Conservation (phyloP, 306 rosid species). For the Oxytropis ochrocephala region DNA sequence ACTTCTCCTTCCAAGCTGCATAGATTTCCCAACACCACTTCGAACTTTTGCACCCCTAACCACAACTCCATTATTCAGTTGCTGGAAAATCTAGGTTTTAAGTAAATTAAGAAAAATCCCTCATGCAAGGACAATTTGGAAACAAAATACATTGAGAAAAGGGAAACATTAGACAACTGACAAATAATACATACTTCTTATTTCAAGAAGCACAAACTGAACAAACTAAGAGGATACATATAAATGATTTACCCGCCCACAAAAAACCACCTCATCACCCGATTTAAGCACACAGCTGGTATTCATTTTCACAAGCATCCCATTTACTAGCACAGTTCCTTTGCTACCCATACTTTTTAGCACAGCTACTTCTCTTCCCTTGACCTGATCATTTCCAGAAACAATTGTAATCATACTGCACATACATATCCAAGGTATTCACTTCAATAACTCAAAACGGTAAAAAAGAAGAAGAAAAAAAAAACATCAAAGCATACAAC, state of each 20-base stretch:
- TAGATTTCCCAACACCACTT: constrained; percentile 47
- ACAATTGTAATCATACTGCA: constrained; percentile 51
- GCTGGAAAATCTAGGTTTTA: constrained; percentile 70
- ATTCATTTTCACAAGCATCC: constrained; percentile 57
- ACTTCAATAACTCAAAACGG: constrained; percentile 12
- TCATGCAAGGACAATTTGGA: not conserved
- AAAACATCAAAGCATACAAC: not conserved
- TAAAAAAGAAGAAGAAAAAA: not conserved
- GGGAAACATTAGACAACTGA: not conserved
- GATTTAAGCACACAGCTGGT: constrained; percentile 55
- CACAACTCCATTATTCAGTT: constrained; percentile 39
- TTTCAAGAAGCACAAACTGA: not conserved
- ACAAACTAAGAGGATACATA: constrained; percentile 70
- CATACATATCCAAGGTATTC: constrained; percentile 31
- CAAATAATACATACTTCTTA: not conserved
- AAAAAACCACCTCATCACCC: constrained; percentile 84
- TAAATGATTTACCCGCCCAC: constrained; percentile 52
- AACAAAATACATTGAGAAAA: not conserved
- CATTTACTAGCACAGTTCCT: constrained; percentile 78
- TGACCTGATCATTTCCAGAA: constrained; percentile 55
- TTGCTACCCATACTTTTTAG: constrained; percentile 76
- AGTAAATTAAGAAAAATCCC: constrained; percentile 41
- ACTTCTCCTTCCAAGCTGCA: constrained; percentile 58
- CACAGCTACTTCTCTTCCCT: constrained; percentile 54
- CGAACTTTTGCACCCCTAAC: constrained; percentile 57